Evolutionary conservation across 148 eudicot genomes (phyloP).

Genomic region (Tetragonia tetragonoides): DNA sequence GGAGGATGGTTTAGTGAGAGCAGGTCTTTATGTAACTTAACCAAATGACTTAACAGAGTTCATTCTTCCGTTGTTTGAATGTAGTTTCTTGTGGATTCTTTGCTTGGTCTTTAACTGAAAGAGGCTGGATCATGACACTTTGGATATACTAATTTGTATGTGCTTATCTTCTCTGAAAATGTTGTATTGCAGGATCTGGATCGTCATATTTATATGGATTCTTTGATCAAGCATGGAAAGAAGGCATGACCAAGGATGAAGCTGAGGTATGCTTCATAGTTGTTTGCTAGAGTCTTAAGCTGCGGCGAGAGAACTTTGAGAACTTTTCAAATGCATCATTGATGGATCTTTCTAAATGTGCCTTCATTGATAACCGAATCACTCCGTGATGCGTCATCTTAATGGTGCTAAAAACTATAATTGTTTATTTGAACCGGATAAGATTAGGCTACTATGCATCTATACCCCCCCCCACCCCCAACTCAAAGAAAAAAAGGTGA

Average conservation of each 20-base stretch:
- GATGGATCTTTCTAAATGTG: neutral
- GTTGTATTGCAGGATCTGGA: slow-evolving; percentile 62
- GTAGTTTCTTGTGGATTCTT: neutral
- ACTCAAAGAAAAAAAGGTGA: neutral
- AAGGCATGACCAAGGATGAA: slow-evolving; percentile 81
- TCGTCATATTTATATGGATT: slow-evolving; percentile 83
- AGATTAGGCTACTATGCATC: neutral
- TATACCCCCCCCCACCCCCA: no score
- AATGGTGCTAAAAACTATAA: neutral
- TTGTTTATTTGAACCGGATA: neutral
- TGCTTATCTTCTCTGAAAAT: neutral
- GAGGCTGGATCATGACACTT: neutral
- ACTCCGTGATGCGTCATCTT: neutral
- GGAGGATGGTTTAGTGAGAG: neutral
- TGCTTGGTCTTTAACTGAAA: neutral
- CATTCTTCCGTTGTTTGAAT: neutral
- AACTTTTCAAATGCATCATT: neutral
- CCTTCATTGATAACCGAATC: neutral
- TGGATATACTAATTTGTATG: neutral
- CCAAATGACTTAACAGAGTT: neutral
- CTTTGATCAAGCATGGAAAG: slow-evolving; percentile 86
- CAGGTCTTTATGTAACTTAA: neutral
- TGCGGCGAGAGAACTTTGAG: neutral
- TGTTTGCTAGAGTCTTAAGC: neutral
- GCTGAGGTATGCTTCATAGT: slow-evolving; percentile 65